Evolutionary conservation across 257 asterid genomes (phyloP).

Genomic region (Nicotiana paniculata): DNA sequence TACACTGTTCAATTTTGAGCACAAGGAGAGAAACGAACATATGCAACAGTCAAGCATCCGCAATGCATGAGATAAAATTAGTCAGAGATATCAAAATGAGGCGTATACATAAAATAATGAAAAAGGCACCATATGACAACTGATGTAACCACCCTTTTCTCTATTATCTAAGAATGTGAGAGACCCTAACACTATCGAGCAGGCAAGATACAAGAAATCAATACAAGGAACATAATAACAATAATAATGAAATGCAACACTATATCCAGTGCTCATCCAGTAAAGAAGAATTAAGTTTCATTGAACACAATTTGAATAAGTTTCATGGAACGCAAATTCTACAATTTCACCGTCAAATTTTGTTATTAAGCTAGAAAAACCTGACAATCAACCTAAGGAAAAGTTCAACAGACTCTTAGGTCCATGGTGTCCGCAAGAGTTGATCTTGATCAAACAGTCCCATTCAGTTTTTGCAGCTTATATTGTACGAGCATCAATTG

Average conservation of each 20-base stretch:
- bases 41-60: too few relatives aligned
- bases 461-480: background rate
- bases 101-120: background rate
- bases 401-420: background rate
- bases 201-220: background rate
- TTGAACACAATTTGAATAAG: background rate
- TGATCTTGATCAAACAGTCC: background rate
- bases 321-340: background rate
- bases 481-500: background rate
- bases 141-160: background rate
- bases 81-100: background rate
- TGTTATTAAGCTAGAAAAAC: background rate
- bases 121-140: background rate
- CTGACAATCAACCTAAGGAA: background rate
- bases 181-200: background rate
- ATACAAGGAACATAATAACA: background rate
- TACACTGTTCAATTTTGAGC: too few relatives aligned
- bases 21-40: too few relatives aligned
- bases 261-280: background rate
- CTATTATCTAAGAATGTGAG: background rate
- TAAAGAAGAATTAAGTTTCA: background rate
- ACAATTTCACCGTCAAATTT: background rate
- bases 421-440: background rate
- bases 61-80: too few relatives aligned
- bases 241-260: background rate